Percentiles rank a stretch among this genome's conserved stretches.
phyloP scores from a whole-genome alignment of 345 rosid genomes.

The Eucalyptus regnans region DNA sequence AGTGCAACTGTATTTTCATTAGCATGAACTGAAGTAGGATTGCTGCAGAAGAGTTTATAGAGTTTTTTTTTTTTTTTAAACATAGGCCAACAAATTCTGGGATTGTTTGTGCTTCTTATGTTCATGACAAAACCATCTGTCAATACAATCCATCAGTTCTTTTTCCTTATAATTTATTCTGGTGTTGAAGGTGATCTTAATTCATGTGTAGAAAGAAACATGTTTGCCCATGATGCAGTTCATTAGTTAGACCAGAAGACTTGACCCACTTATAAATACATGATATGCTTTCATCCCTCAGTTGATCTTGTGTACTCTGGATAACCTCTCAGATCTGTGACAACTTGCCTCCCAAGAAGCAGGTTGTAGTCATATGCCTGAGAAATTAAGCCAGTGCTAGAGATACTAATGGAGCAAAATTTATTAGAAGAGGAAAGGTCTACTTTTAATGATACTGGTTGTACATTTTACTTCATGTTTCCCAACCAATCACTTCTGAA shows the following conservation, averaged over 20 bases:
- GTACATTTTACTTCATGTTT: background rate
- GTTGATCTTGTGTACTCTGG: background rate
- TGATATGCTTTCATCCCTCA: background rate
- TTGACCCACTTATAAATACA: background rate
- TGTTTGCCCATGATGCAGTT: background rate
- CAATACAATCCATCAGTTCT: background rate
- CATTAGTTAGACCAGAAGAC: background rate
- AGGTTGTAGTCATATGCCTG: background rate
- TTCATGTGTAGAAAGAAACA: background rate
- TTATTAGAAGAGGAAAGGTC: background rate
- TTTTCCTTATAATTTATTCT: background rate
- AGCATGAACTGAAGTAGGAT: background rate
- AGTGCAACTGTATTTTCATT: background rate
- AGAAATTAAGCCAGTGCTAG: background rate
- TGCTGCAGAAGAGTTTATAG: background rate
- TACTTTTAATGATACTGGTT: background rate
- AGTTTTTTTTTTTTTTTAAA: background rate
- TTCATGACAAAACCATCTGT: background rate
- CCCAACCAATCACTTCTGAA: background rate
- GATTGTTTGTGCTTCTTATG: background rate
- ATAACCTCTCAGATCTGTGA: background rate
- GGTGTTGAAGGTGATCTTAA: background rate
- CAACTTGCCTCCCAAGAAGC: background rate
- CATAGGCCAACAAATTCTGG: background rate
- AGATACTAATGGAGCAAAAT: background rate